Conservation (phyloP, 2,329 filamentous ascomycete genomes). For the Ophiosphaerella narmari region DNA sequence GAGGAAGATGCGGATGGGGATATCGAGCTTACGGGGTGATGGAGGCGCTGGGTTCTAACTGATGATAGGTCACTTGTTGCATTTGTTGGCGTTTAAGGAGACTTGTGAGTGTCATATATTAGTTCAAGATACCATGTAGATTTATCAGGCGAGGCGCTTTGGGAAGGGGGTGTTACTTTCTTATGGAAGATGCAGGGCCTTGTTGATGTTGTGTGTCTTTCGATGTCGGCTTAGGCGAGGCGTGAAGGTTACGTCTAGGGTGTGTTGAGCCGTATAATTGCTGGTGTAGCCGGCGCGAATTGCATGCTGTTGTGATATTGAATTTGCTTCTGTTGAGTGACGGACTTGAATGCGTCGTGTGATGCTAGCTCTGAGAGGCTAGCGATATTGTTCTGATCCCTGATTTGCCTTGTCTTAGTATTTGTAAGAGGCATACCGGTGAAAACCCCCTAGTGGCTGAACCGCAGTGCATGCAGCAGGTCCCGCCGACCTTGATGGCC, state of each 20-base stretch:
- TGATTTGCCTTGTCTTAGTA: no score
- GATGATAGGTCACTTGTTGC: background rate
- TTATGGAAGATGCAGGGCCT: background rate
- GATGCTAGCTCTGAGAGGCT: no score
- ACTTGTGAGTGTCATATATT: background rate
- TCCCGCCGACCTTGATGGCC: background rate
- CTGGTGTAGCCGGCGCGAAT: no score
- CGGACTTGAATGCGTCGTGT: no score
- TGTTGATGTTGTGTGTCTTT: no score
- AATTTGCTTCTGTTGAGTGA: no score
- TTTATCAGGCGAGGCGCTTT: background rate
- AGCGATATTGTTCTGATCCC: no score
- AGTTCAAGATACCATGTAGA: constrained; percentile 4
- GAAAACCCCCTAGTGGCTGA: background rate
- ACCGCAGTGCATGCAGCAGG: background rate
- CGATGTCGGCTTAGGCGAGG: no score
- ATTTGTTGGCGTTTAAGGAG: constrained; percentile 6
- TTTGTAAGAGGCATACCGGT: background rate
- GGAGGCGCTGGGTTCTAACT: background rate
- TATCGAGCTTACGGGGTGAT: background rate
- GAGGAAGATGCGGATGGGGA: constrained; percentile 19
- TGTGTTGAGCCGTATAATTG: no score
- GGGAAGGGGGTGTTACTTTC: background rate
- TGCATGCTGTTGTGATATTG: no score
- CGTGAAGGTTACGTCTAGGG: no score